Evolutionary conservation across 2,329 filamentous ascomycete species (phyloP), one percentile per base, ranked within the genome.

Genomic region (Fusarium phyllophilum): DNA sequence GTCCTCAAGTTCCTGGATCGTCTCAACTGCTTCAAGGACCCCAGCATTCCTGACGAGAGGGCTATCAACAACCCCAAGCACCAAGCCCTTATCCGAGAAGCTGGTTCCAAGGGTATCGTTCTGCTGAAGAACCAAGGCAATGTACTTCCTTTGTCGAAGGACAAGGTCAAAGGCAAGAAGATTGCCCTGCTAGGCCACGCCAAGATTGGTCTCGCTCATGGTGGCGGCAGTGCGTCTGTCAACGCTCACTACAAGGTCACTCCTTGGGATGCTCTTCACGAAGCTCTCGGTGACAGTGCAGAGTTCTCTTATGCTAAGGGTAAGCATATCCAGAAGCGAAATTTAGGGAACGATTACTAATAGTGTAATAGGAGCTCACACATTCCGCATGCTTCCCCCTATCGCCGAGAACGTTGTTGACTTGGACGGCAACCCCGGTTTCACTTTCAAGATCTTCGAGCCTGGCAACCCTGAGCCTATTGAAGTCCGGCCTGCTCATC

Each of bases 61-160:
- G 76, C 78, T 12, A 75, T 80, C 62, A 75, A 82, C 51, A 79
- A 77, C 61, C 81, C 81, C 15, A 81, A 84, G 62, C 76, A 80
- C 26, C 77, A 71, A 17, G 74, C 77, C 22, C 60, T 80, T 14
- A 80, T 80, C n/a, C 71, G 78, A 29, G 78, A 80, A 52, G 78
- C 77, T 39, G 78, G 78, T 20, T 76, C 78, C 13, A 89, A 92
- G 79, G 90, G 90, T 1, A 79, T 92, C 33, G 91, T 90, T 1
- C 82, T 92, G 17, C 80, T 92, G 56, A 92, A 92, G 80, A 92
- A 92, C 72, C 86, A 91, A 66, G 85, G 86, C 9, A 81, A 82
- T 8, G 80, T 91, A 18, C 82, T 92, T 22, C 90, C 90, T 8
- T 86, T 92, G 73, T 84, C 87, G 6, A 78, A 73, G 39, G 77